Base-by-base conservation (phyloP, 2,329 filamentous ascomycete species). In the Fusarium musae region DNA sequence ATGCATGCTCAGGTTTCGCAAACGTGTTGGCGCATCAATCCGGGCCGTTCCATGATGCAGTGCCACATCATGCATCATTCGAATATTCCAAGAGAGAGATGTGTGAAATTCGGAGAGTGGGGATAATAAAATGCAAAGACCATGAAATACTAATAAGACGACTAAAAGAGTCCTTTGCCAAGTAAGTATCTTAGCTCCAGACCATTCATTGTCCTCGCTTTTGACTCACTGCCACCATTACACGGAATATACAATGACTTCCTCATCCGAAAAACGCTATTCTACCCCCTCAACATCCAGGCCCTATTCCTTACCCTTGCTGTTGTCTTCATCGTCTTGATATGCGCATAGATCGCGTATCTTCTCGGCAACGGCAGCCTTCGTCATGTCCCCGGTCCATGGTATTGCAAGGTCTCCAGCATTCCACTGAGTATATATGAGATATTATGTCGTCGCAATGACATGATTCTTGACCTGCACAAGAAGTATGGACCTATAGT, bases 111-210 rank as follows among this genome's bases (percentile, higher is more conserved):
- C 6, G 15, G 5, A 8, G 4, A 3, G 6, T 4, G 16, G 9
- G 3, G 3, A 47, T 30, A 47, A 11, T 47, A 11, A 13, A 47
- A 10, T 2, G 13, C 0, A 16, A 8, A 47, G 0, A 10, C 16
- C 16, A 44, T 19, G 6, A 3, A 26, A 11, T 43, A 26, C 9
- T 26, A 26, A 26, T 43, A 16, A 26, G 42, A 17, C 9, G 6
- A 9, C 6, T 47, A 0, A 11, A 30, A n/a, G 19, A 47, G 19
- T 16, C 13, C 19, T 21, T 21, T 2, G 19, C 4, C 4, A 30
- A 47, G 12, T 28, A 7, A 15, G 12, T 16, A 3, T 30, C n/a
- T 6, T 2, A 30, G 9, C 26, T 30, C 13, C 9, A 12, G 19
- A n/a, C 26, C 9, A 26, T 17, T 23, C 26, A 28, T 28, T 28